Base-by-base conservation (phyloP, 768 basidiomycete genomes). In the Thelephora ganbajun region DNA sequence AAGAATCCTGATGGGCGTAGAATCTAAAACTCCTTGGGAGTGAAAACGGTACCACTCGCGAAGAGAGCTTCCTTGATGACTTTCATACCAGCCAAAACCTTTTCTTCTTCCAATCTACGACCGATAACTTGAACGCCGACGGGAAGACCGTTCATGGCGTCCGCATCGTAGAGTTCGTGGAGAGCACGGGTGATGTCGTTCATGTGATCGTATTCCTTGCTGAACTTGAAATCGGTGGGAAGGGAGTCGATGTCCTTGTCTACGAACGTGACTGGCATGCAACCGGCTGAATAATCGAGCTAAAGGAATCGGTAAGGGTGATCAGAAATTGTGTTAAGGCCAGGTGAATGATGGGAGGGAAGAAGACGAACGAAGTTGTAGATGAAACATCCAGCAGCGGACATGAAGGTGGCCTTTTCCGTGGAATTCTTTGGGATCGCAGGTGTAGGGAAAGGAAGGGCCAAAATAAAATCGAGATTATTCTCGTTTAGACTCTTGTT, bases 281-380 rank as follows among this genome's bases (percentile, higher is more conserved):
- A 67, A 11, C 69, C 68, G 1, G 69, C 68, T 9, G 63, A 58
- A 48, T 70, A 67, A 49, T 75, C 74, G 23, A 71, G 62, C 68
- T 71, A 50, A 13, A 34, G 37, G 16, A 7, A 14, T 7, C 2
- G 22, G 14, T 6, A 41, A 22, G n/a, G 20, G 11, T 11, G 20
- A n/a, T n/a, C n/a, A 41, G 39, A 2, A 41, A 4, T 9, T 6
- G 14, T 14, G 12, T 41, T 4, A 41, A 41, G 18, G 9, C 1
- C 18, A 14, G 7, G 12, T n/a, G n/a, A n/a, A n/a, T n/a, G n/a
- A 14, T 14, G 16, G 39, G 22, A 16, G 26, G 26, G 9, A 30
- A 30, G 14, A 30, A 19, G 18, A 63, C 70, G 49, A 45, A 72
- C 70, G 43, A 71, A 56, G 48, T 72, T 74, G 55, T 62, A 74